Evolutionary conservation across 768 basidiomycete genomes (phyloP).

Genomic region (Tricholoma bakamatsutake): DNA sequence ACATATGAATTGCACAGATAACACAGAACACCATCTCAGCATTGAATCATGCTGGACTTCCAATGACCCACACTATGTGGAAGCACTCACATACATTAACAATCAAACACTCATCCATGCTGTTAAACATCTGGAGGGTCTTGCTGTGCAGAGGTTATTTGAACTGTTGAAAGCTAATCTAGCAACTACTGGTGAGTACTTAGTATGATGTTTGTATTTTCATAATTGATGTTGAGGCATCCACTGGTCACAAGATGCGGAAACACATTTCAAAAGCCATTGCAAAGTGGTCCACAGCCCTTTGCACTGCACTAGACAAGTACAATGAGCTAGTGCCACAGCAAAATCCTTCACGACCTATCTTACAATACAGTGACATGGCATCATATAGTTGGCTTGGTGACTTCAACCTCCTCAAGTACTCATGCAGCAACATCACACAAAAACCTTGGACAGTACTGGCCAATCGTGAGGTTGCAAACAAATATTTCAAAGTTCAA

Average conservation of each 20-base stretch:
- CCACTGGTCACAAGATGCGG: not conserved
- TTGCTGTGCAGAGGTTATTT: not conserved
- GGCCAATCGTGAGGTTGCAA: not conserved
- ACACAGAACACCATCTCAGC: not conserved
- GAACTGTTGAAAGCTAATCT: not conserved
- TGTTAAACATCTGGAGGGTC: not conserved
- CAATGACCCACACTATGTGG: not conserved
- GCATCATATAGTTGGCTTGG: not conserved
- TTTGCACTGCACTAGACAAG: not conserved
- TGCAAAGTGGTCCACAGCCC: not conserved
- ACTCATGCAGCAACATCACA: not conserved
- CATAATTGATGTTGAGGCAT: not conserved
- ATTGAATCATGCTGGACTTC: not conserved
- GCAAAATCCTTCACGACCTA: not conserved
- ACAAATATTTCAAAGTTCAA: not conserved
- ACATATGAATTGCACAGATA: not conserved
- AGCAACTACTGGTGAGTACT: not conserved
- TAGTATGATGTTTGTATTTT: not conserved
- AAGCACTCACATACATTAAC: not conserved
- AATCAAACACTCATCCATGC: not conserved
- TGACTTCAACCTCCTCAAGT: not conserved
- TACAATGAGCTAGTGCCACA: not conserved
- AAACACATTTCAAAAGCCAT: not conserved
- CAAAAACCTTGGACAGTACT: not conserved
- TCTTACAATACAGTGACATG: not conserved